Percentiles rank a stretch among this genome's conserved stretches.
These are phyloP conservation scores for Gautieria morchelliformis DNA, from an alignment of 768 basidiomycete species.

Conservation along the genomic window DNA sequence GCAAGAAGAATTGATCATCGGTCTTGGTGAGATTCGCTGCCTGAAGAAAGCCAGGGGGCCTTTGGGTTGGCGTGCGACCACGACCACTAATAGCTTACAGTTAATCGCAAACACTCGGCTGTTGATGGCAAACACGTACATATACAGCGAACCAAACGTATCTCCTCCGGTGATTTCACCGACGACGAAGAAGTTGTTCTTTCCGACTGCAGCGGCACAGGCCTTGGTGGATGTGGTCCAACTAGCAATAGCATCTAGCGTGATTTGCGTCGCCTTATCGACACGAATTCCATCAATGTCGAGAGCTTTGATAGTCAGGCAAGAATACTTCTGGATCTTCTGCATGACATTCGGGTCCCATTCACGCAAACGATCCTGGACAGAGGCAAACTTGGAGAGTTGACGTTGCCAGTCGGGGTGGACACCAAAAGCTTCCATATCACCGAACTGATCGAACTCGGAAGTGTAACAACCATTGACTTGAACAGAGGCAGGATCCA, in stretches of 20 bases:
- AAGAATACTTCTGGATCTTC: conserved; percentile 70
- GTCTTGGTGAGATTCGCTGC: conserved; percentile 57
- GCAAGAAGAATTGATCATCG: conserved; percentile 71
- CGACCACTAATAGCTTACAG: conserved; percentile 53
- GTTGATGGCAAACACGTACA: conserved; percentile 36
- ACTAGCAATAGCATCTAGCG: conserved; percentile 64
- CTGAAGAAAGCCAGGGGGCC: conserved; percentile 53
- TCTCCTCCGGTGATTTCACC: conserved; percentile 95
- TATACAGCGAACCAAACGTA: conserved; percentile 77
- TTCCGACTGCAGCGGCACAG: conserved; percentile 64
- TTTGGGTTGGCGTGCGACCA: conserved; percentile 68
- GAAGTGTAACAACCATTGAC: conserved; percentile 63
- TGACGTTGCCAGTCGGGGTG: conserved; percentile 93
- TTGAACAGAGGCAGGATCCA: conserved; percentile 37
- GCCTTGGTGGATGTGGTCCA: conserved; percentile 69
- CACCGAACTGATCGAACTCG: conserved; percentile 92
- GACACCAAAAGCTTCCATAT: conserved; percentile 97
- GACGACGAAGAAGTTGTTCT: conserved; percentile 83
- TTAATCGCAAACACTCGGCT: background rate
- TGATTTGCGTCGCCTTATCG: conserved; percentile 90
- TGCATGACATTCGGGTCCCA: conserved; percentile 76
- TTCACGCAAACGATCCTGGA: conserved; percentile 91
- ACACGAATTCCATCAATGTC: conserved; percentile 93
- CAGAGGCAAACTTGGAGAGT: conserved; percentile 89
- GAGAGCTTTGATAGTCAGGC: conserved; percentile 78